Base-by-base conservation (phyloP, 2,329 filamentous ascomycete species). In the Claviceps spartinae region DNA sequence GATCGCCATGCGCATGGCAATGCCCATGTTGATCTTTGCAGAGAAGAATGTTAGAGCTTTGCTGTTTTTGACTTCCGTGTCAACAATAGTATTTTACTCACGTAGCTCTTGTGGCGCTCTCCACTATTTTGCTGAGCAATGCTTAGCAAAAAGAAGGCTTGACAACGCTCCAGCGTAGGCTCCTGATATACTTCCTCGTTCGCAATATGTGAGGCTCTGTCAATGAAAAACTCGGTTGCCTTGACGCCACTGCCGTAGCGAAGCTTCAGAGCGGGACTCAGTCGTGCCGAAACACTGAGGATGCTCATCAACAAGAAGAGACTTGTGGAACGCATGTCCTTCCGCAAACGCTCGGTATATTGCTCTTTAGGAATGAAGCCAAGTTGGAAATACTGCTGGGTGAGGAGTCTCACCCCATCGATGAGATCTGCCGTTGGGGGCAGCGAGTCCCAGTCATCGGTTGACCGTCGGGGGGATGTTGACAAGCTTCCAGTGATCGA, bases 91-190 rank as follows among this genome's bases (percentile, higher is more conserved):
- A 14, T 34, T 4, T 46, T 11, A 66, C 76, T 59, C 61, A 79
- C 76, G 56, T 75, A 77, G 61, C 77, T 80, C 50, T 67, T 69
- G 49, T 77, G 75, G 42, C 70, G 73, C 55, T 74, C 65, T 0
- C 75, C 77, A 50, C 72, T 77, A 14, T 76, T 76, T 59, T 80
- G 77, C 56, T 81, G 77, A 4, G 77, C 76, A 51, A 81, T 74
- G 57, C 76, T 78, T 16, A 81, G 64, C 3, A 81, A 63, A 56
- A 79, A 80, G 54, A 81, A 81, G 1, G 72, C 77, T 61, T 81
- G 78, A 49, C 76, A 79, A 42, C 73, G 68, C 58, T 80, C 75
- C 18, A 81, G 60, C 0, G 71, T 77, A 0, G 77, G 73, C 50
- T 72, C 71, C 41, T 71, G 65, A 57, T 79, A 79, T 20, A 80